These are phyloP conservation scores for Toxoplasma gondii DNA, from an alignment of 169 alveolate species.

Conservation along the genomic window DNA sequence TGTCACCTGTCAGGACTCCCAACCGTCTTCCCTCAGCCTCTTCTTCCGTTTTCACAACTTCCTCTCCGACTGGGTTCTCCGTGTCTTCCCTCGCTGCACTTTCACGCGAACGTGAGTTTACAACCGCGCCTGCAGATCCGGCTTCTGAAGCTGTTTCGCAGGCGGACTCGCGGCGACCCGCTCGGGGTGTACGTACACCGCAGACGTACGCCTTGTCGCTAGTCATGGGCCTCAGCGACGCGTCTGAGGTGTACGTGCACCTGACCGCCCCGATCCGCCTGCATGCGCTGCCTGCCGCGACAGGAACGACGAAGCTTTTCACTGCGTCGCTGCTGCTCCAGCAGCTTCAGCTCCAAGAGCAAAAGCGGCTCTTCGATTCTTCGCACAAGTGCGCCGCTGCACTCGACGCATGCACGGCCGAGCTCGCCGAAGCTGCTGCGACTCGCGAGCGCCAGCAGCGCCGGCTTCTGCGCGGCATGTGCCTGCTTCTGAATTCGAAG, in stretches of 20 bases:
- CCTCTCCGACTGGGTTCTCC: neutral
- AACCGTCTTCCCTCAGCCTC: neutral
- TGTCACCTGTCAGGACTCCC: neutral
- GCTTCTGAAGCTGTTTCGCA: neutral
- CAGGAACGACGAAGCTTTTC: neutral
- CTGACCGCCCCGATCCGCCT: conserved; percentile 18
- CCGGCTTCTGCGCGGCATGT: neutral
- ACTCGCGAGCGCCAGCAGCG: neutral
- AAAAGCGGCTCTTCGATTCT: neutral
- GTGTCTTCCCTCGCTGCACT: neutral
- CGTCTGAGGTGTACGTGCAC: conserved; percentile 1
- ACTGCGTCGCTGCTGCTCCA: neutral
- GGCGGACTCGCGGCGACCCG: neutral
- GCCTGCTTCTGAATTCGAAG: neutral
- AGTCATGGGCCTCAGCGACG: neutral
- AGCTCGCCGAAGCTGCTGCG: conserved; percentile 2
- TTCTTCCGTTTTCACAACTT: neutral
- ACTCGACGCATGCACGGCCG: neutral
- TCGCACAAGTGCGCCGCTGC: neutral
- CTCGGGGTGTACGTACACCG: neutral
- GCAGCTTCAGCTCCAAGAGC: conserved; percentile 16
- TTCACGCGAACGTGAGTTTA: neutral
- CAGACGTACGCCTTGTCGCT: neutral
- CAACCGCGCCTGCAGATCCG: neutral
- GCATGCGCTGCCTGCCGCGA: neutral